Evolutionary conservation across 2,329 filamentous ascomycete genomes (phyloP), one percentile per base, ranked within the genome.

Genomic region (Neoscytalidium dimidiatum): DNA sequence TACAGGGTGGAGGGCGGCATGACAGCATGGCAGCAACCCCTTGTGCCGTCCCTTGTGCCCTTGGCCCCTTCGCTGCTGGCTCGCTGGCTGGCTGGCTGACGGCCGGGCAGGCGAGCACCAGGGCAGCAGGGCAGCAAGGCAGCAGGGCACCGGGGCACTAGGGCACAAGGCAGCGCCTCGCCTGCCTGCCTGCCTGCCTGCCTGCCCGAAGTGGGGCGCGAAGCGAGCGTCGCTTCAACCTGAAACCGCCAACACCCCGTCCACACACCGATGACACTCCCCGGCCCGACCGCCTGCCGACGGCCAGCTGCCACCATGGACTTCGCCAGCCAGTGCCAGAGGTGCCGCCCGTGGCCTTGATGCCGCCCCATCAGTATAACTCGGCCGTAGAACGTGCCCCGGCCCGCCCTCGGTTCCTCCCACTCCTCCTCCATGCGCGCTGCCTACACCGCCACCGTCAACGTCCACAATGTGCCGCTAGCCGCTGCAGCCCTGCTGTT

Each of bases 181-280:
- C 43, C 14, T 43, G 38, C 11, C 43, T 21, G 38, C 38, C 38
- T 14, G 38, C 17, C 17, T n/a, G 14, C 1, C 38, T 21, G 28
- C 48, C 48, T 52, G 48, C 51, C 51, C 51, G 4, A 53, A 53
- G 51, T 53, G 51, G 51, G 51, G 51, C 51, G 29, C 38, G 35
- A 53, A 53, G 51, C 51, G 51, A 53, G 31, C n/a, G 8, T 53
- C 51, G 51, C 29, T 53, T 53, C 26, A 14, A 38, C 8, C 4
- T 53, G 51, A 53, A 57, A 57, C 52, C 33, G 11, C 21, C 29
- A 19, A 41, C 29, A 23, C 49, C 23, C 21, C 19, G 11, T 8
- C 38, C 13, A n/a, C n/a, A 14, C n/a, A n/a, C n/a, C n/a, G n/a
- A n/a, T n/a, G n/a, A n/a, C n/a, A n/a, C n/a, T n/a, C n/a, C n/a